phyloP scores from a whole-genome alignment of 1,284 basidiomycete species.

The Ganoderma boninense region DNA sequence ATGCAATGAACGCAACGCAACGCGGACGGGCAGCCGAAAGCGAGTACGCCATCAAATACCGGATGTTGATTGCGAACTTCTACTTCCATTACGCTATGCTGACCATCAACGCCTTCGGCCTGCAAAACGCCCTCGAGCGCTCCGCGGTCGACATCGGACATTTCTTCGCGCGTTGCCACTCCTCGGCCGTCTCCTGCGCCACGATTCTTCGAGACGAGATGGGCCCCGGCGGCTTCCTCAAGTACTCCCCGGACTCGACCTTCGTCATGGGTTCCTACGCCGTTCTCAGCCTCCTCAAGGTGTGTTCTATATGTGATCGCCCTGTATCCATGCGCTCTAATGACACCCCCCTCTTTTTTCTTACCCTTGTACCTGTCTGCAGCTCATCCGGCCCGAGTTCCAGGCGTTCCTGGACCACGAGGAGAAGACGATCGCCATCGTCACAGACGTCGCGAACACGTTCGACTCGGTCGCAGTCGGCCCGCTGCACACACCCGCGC shows the following conservation, averaged over 20 bases:
- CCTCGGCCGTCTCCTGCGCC: conserved; percentile 76
- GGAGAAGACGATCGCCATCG: conserved; percentile 72
- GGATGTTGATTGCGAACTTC: conserved; percentile 68
- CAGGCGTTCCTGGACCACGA: conserved; percentile 80
- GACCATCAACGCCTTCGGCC: conserved; percentile 92
- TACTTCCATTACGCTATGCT: conserved; percentile 88
- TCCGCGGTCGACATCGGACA: conserved; percentile 80
- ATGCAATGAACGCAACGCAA: conserved; percentile 3
- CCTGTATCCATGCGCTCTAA: neutral
- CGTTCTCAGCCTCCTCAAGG: conserved; percentile 88
- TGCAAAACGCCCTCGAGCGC: conserved; percentile 91
- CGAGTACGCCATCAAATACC: conserved; percentile 52
- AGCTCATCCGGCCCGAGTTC: conserved; percentile 87
- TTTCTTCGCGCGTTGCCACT: conserved; percentile 88
- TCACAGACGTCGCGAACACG: conserved; percentile 82
- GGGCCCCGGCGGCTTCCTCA: conserved; percentile 78
- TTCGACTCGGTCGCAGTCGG: conserved; percentile 81
- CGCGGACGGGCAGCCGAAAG: conserved; percentile 28
- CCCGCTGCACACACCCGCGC: conserved; percentile 81
- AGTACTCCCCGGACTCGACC: conserved; percentile 90
- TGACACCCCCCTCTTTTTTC: neutral
- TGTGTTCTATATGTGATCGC: conserved; percentile 38
- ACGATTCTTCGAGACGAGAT: conserved; percentile 80
- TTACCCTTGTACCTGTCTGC: conserved; percentile 8
- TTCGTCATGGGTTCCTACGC: conserved; percentile 93